Evolutionary conservation across 306 rosid species (phyloP).

Genomic region (Lagenaria siceraria): DNA sequence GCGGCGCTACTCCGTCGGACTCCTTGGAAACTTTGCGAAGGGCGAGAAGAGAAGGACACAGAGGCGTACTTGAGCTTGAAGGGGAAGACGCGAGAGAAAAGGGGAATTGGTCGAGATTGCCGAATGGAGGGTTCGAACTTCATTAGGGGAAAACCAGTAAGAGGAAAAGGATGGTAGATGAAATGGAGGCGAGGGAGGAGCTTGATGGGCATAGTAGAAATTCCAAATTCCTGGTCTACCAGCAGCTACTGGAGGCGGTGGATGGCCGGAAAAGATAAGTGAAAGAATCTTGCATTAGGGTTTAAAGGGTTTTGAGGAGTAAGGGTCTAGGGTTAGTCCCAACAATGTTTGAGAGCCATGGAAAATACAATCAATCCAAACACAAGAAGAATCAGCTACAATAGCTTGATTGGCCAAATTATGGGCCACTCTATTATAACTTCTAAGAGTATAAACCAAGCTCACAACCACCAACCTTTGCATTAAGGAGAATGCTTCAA

Average conservation of each 20-base stretch:
- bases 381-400: no score
- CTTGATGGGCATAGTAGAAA: constrained; percentile 33
- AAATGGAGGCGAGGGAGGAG: constrained; percentile 52
- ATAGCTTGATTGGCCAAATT: no score
- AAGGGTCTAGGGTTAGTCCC: background rate
- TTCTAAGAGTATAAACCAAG: no score
- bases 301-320: constrained; percentile 9
- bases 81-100: constrained; percentile 43
- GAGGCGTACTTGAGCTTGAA: constrained; percentile 31
- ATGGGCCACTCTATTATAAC: no score
- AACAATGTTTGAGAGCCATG: no score
- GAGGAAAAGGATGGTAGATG: constrained; percentile 27
- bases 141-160: constrained; percentile 35
- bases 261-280: background rate
- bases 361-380: no score
- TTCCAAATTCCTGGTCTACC: background rate
- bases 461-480: no score
- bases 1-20: constrained; percentile 19
- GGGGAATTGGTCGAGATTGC: constrained; percentile 18
- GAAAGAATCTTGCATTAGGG: constrained; percentile 11
- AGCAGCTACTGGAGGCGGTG: background rate
- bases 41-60: background rate
- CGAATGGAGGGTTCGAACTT: constrained; percentile 19
- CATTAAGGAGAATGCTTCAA: no score
- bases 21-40: constrained; percentile 15